Evolutionary conservation across 257 asterid species (phyloP).

Genomic region (Scutellaria galericulata): DNA sequence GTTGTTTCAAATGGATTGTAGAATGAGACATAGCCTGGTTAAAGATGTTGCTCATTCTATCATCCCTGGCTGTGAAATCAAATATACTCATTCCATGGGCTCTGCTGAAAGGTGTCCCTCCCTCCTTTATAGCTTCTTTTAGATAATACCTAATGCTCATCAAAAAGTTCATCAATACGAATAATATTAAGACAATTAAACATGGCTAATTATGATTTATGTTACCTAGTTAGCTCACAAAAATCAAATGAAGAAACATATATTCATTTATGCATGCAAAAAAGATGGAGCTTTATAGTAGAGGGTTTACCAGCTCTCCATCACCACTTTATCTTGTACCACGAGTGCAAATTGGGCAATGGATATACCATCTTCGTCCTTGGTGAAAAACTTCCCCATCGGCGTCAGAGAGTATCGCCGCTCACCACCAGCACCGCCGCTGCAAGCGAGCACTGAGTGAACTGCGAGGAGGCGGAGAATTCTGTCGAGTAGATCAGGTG

Average conservation of each 20-base stretch:
- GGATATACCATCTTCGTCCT: conserved; percentile 5
- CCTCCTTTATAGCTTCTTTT: conserved; percentile 5
- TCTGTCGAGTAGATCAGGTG: not conserved
- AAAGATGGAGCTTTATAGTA: no score
- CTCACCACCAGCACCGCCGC: not conserved
- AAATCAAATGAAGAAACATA: no score
- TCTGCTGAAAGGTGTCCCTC: not conserved
- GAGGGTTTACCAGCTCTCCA: conserved; percentile 3
- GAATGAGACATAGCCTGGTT: no score
- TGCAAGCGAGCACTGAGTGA: not conserved
- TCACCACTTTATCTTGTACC: not conserved
- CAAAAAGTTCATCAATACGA: not conserved
- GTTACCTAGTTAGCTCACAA: no score
- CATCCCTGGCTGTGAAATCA: not conserved
- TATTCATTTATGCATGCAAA: no score
- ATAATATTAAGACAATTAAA: not conserved
- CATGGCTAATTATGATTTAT: no score
- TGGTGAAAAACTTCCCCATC: not conserved
- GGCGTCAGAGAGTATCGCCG: conserved; percentile 4
- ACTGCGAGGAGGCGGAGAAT: conserved; percentile 20
- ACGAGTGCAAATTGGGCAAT: not conserved
- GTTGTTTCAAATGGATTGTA: no score
- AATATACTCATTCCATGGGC: conserved; percentile 7
- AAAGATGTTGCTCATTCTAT: no score
- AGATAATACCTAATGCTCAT: not conserved